These are phyloP conservation scores for Vigna radiata DNA, from an alignment of 306 rosid species.

Conservation along the genomic window DNA sequence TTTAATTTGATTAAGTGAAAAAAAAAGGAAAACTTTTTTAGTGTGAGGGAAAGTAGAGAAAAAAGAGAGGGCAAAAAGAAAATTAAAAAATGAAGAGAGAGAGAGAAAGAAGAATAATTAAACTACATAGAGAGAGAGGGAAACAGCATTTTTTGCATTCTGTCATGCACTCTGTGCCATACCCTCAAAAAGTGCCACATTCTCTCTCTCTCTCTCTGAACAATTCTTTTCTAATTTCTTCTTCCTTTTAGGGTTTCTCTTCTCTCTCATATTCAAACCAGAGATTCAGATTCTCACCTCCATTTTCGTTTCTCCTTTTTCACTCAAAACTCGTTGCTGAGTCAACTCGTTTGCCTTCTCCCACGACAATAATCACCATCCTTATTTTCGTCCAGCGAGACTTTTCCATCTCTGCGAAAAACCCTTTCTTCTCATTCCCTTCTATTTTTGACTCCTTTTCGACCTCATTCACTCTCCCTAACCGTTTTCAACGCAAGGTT, in stretches of 20 bases:
- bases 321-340: conserved; percentile 44
- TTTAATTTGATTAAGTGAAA: too few species aligned
- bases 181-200: neutral
- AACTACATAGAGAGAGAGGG: neutral
- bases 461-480: neutral
- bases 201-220: neutral
- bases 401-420: neutral
- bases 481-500: neutral
- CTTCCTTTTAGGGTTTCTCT: conserved; percentile 48
- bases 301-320: conserved; percentile 20
- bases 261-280: conserved; percentile 33
- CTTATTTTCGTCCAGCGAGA: neutral
- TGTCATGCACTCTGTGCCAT: conserved; percentile 51
- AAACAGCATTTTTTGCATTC: conserved; percentile 36
- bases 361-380: neutral
- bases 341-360: conserved; percentile 47
- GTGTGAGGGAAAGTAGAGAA: neutral
- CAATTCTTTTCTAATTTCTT: neutral
- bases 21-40: too few species aligned
- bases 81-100: conserved; percentile 1
- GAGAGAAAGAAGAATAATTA: conserved; percentile 34
- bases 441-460: neutral
- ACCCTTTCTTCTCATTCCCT: neutral
- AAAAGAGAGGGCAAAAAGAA: conserved; percentile 2
- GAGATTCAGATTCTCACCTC: conserved; percentile 66